Base-by-base conservation (phyloP, 1,284 basidiomycete genomes). In the Trametes pubescens region DNA sequence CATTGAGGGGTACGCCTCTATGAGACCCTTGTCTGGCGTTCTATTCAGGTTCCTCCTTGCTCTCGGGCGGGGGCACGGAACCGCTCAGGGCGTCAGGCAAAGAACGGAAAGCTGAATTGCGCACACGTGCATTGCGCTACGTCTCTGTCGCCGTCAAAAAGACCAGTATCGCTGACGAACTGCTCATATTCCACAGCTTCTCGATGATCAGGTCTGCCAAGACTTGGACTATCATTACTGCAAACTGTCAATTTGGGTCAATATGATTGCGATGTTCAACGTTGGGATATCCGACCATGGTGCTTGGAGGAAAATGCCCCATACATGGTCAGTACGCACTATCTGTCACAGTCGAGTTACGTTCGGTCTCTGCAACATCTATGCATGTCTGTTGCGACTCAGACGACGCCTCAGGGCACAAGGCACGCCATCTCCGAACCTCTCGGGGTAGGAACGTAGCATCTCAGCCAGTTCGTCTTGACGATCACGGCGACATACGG, bases 91-190 rank as follows among this genome's bases (percentile, higher is more conserved):
- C 59, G 67, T 60, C 70, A 65, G 76, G 69, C 75, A 78, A 63
- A 81, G 78, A 80, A 80, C 78, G 80, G 78, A 80, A 80, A 81
- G 77, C 79, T 80, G 78, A 80, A 16, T 6, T 32, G 37, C 32
- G 35, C 13, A 37, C 14, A 13, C n/a, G n/a, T n/a, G 49, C 35
- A 24, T n/a, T 47, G 22, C 22, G 32, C 32, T 32, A 16, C 32
- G n/a, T 32, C 18, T 2, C 9, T 14, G 13, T 18, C 34, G 8
- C 16, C 22, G 14, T n/a, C 34, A 32, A 32, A 32, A 32, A 32
- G 3, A 8, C 29, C 29, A 32, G 29, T 32, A 32, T 32, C 29
- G 29, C 29, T 32, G 29, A 32, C 29, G 29, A 32, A 8, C 8
- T 32, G 29, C 29, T 32, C 29, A 4, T 32, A 4, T 32, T 32